Evolutionary conservation across 306 rosid genomes (phyloP).

Genomic region (Prunus padus): DNA sequence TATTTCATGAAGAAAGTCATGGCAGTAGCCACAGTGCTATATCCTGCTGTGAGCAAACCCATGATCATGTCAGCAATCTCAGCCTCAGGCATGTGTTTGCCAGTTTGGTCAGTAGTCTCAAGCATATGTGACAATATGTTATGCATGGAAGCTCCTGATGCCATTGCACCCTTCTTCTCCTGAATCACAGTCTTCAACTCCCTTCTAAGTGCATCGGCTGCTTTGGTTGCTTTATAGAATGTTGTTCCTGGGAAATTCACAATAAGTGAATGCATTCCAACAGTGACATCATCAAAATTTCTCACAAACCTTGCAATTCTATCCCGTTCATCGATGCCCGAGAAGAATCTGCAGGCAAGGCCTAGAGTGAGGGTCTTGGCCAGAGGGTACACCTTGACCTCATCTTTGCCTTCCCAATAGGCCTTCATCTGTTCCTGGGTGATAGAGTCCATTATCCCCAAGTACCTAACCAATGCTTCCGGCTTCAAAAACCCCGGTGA

Average conservation of each 20-base stretch:
- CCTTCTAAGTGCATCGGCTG: slow-evolving; percentile 35
- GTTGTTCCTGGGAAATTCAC: slow-evolving; percentile 41
- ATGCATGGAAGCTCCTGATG: slow-evolving; percentile 41
- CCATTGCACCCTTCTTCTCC: slow-evolving; percentile 54
- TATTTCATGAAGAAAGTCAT: slow-evolving; percentile 28
- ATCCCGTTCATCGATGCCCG: slow-evolving; percentile 33
- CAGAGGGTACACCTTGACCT: slow-evolving; percentile 35
- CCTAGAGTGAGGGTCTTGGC: slow-evolving; percentile 36
- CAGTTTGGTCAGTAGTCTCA: slow-evolving; percentile 42
- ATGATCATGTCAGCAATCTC: slow-evolving; percentile 39
- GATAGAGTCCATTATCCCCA: slow-evolving; percentile 41
- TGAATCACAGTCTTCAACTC: slow-evolving; percentile 39
- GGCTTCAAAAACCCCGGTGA: slow-evolving; percentile 48
- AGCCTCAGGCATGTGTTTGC: slow-evolving; percentile 57
- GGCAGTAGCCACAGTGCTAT: slow-evolving; percentile 21
- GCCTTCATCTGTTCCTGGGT: slow-evolving; percentile 37
- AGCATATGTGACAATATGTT: slow-evolving; percentile 51
- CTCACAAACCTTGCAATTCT: slow-evolving; percentile 22
- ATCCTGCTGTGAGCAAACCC: slow-evolving; percentile 22
- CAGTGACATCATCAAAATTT: slow-evolving; percentile 31
- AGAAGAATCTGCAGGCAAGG: slow-evolving; percentile 39
- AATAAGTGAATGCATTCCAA: slow-evolving; percentile 41
- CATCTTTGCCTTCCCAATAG: slow-evolving; percentile 47
- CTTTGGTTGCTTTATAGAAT: slow-evolving; percentile 30
- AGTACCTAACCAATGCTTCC: slow-evolving; percentile 44